A percentile compares a stretch with the other conserved stretches of the same genome.
Evolutionary conservation across 495 filamentous ascomycete species (phyloP).

Genomic region (Neurospora intermedia): DNA sequence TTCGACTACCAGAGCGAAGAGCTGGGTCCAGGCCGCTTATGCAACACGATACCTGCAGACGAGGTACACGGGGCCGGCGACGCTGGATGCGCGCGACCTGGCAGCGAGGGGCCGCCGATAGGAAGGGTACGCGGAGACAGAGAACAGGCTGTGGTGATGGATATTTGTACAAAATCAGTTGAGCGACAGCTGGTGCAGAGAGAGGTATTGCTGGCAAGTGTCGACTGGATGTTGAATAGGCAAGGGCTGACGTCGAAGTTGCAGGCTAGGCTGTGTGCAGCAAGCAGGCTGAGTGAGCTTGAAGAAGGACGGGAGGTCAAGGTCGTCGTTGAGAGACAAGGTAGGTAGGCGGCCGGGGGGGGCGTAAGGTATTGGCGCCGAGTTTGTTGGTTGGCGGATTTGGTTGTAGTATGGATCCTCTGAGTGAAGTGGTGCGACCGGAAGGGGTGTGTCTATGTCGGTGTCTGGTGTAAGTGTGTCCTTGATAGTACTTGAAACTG

Average conservation of each 20-base stretch:
- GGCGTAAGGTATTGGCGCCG: neutral
- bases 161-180: neutral
- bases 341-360: neutral
- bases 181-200: neutral
- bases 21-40: neutral
- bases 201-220: neutral
- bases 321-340: neutral
- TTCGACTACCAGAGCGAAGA: neutral
- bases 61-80: neutral
- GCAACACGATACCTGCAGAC: neutral
- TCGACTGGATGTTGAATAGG: neutral
- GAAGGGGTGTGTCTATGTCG: neutral
- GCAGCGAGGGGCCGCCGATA: neutral
- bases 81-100: neutral
- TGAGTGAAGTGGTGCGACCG: neutral
- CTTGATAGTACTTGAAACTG: neutral
- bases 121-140: neutral
- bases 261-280: neutral
- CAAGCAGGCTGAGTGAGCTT: neutral
- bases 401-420: neutral
- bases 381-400: neutral
- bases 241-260: neutral
- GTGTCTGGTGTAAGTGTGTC: neutral
- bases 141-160: neutral
- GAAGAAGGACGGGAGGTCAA: neutral